Base-by-base conservation (phyloP, 2,329 filamentous ascomycete genomes). In the Claviceps sp. region DNA sequence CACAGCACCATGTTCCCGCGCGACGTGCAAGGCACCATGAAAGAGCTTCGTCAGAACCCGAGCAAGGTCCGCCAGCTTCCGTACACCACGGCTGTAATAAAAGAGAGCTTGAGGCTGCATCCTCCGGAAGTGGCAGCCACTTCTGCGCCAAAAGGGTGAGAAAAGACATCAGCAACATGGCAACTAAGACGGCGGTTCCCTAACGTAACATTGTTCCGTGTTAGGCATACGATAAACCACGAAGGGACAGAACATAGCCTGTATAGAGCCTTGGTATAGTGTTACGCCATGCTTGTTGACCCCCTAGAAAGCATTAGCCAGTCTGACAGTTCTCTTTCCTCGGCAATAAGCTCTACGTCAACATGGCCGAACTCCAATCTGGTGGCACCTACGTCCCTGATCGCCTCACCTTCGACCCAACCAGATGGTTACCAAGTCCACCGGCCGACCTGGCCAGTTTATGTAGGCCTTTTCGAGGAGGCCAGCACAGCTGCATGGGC, bases 401-500 rank as follows among this genome's bases (percentile, higher is more conserved):
- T 38, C 49, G 41, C 8, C 38, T 50, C 49, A 26, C 41, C 5
- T 50, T 50, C 22, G 41, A 50, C 34, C 49, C 49, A 26, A 37
- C 18, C 13, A 42, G 49, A 22, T 50, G 49, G 49, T 34, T 50
- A 30, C 49, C 49, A 16, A 50, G 30, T n/a, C 42, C 49, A 6
- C 8, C 14, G 20, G 42, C 49, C 11, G 49, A 45, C n/a, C 42
- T 50, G 14, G 49, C 42, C 34, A 50, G 45, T 20, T 30, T 34
- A 2, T 50, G 42, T 42, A 43, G 49, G 4, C 49, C 30, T 3
- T 50, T 50, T 46, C 49, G 40, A 42, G 41, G 49, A 14, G 49
- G 49, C 18, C 49, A 50, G 42, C 49, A 50, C 42, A 46, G 49
- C 11, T 50, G 49, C 14, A 50, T 50, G 49, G 49, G 49, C 14